Percentiles rank a stretch among this genome's conserved stretches.
phyloP scores from a whole-genome alignment of 2,329 filamentous ascomycete genomes.

The Trichoderma brevicompactum region DNA sequence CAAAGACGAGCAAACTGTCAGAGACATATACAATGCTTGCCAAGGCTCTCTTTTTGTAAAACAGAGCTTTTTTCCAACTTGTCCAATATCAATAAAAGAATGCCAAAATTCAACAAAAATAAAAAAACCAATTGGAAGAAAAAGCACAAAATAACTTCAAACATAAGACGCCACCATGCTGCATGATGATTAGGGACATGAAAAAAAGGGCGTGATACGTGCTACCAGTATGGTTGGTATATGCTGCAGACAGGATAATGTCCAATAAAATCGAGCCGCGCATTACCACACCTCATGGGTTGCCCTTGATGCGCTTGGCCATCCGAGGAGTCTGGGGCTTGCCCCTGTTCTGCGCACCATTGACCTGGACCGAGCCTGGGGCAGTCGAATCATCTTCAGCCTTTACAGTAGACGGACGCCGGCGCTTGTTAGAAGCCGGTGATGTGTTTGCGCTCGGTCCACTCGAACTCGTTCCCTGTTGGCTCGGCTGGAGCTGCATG shows the following conservation, averaged over 20 bases:
- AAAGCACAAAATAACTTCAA: constrained; percentile 36
- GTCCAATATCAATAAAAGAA: constrained; percentile 33
- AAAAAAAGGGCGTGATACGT: constrained; percentile 35
- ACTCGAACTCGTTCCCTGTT: constrained; percentile 69
- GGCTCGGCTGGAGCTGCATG: constrained; percentile 70
- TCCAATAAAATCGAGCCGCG: not conserved
- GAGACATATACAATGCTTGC: not conserved
- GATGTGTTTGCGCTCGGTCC: constrained; percentile 71
- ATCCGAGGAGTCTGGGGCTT: constrained; percentile 63
- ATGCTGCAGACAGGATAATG: not conserved
- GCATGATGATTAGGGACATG: constrained; percentile 40
- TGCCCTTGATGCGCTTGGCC: constrained; percentile 59
- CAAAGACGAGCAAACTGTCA: constrained; percentile 12
- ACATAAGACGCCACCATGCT: constrained; percentile 45
- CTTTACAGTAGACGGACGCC: constrained; percentile 62
- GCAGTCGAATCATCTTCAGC: constrained; percentile 59
- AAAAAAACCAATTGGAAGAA: constrained; percentile 30
- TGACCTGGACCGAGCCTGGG: constrained; percentile 53
- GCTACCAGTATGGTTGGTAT: not conserved
- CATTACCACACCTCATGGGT: constrained; percentile 39
- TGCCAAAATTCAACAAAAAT: constrained; percentile 18
- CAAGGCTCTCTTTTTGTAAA: constrained; percentile 21
- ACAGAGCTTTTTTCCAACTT: constrained; percentile 32
- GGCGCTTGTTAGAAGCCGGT: constrained; percentile 62
- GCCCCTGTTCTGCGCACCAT: constrained; percentile 54